Evolutionary conservation across 495 filamentous ascomycete species (phyloP).

Genomic region (Staphylotrichum longicolle): DNA sequence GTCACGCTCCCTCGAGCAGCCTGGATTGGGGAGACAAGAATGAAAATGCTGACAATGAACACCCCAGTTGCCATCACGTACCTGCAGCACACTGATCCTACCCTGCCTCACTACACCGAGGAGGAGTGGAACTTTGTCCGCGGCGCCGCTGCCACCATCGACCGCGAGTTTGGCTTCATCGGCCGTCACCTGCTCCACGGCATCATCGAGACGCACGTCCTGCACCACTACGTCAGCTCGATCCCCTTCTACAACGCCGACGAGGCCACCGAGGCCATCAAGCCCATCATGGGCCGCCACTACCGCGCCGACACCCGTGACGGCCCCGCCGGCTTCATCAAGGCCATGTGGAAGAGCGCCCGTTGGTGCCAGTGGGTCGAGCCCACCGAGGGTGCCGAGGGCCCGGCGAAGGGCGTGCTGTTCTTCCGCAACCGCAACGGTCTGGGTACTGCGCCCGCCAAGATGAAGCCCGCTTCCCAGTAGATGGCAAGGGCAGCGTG

Average conservation of each 20-base stretch:
- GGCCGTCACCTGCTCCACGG: conserved; percentile 84
- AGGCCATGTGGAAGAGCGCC: conserved; percentile 62
- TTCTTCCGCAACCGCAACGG: conserved; percentile 81
- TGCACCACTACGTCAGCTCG: conserved; percentile 80
- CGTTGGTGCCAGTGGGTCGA: conserved; percentile 75
- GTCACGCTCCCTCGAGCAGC: conserved; percentile 26
- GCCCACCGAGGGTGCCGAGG: conserved; percentile 62
- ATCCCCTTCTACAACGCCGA: conserved; percentile 93
- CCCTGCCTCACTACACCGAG: conserved; percentile 77
- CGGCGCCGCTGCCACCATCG: conserved; percentile 82
- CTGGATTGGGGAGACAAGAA: neutral
- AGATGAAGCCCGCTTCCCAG: conserved; percentile 21
- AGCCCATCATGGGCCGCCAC: conserved; percentile 75
- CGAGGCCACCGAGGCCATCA: conserved; percentile 81
- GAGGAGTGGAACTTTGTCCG: conserved; percentile 81
- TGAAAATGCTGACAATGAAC: conserved; percentile 30
- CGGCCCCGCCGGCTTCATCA: conserved; percentile 63
- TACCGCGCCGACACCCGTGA: conserved; percentile 67
- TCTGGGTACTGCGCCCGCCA: conserved; percentile 59
- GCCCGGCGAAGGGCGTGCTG: conserved; percentile 59
- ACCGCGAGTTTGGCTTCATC: conserved; percentile 86
- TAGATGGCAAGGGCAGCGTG: neutral
- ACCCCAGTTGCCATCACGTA: conserved; percentile 74
- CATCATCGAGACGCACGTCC: conserved; percentile 88
- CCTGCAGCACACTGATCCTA: conserved; percentile 86